Evolutionary conservation across 176 grass and related monocot genomes (phyloP), one percentile per base, ranked within the genome.

Genomic region (Oryza punctata): DNA sequence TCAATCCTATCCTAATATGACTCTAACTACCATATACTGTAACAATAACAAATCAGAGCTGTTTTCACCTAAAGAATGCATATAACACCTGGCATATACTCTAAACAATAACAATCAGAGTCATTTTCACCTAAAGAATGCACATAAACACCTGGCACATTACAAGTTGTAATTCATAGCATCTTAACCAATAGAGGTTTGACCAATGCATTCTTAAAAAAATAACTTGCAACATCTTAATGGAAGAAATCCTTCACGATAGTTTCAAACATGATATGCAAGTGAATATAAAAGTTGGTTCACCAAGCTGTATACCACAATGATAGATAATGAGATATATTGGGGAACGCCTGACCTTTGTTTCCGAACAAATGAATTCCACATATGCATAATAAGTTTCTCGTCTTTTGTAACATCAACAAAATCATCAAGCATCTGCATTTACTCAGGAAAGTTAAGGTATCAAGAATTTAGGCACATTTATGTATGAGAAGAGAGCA

Each of bases 391-490:
- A 67, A 99, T 94, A 77, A 89, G 87, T 73, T 99, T 99, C 85
- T 99, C 93, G 76, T 99, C 96, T 80, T 96, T 91, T 12, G 96
- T 94, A 37, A 99, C 93, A 52, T 99, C 96, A 73, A 99, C 93
- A 84, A 99, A 99, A 91, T 99, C 96, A 87, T 99, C 96, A 85
- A 99, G 96, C 96, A 99, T 99, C 96, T 99, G 85, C 69, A 81
- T 28, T 47, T 64, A 78, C 41, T 37, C 24, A 33, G 19, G 7
- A 76, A 80, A 71, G 30, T 69, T 67, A 30, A 72, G 47, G 60
- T 47, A 61, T 49, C 9, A 87, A 82, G 30, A 86, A 87, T 41
- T 61, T 23, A 7, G 8, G 2, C 50, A 85, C 66, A 29, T 23
- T 71, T 60, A 41, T 60, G 44, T 46, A 32, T 35, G 18, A 65